These are phyloP conservation scores for Xerocomus minutiporus DNA, from an alignment of 1,284 basidiomycete species.

Conservation along the genomic window DNA sequence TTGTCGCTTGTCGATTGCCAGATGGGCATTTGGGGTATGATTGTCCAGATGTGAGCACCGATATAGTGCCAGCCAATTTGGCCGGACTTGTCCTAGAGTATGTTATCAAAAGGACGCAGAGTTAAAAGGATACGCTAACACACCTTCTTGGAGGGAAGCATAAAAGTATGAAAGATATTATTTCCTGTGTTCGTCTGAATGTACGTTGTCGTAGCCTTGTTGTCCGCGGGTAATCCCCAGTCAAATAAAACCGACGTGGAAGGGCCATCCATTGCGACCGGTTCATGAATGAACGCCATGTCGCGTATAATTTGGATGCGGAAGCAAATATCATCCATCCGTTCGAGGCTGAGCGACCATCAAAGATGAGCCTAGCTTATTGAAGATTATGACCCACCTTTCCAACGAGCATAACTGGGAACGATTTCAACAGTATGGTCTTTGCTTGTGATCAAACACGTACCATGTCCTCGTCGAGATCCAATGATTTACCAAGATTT, in stretches of 20 bases:
- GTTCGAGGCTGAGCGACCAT: slow-evolving; percentile 30
- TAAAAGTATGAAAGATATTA: slow-evolving; percentile 43
- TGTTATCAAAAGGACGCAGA: not conserved
- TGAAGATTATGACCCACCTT: slow-evolving; percentile 16
- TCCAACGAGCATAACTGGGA: slow-evolving; percentile 32
- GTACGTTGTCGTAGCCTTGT: slow-evolving; percentile 32
- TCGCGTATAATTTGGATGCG: slow-evolving; percentile 36
- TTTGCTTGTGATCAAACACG: slow-evolving; percentile 4
- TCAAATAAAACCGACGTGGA: slow-evolving; percentile 45
- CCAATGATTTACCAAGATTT: slow-evolving; percentile 15
- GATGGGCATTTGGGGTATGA: slow-evolving; percentile 26
- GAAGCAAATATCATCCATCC: slow-evolving; percentile 33
- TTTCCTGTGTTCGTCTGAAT: slow-evolving; percentile 28
- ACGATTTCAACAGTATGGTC: not conserved
- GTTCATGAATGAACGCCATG: slow-evolving; percentile 49
- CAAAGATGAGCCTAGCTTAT: not conserved
- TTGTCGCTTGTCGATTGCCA: slow-evolving; percentile 37
- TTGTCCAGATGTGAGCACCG: slow-evolving; percentile 40
- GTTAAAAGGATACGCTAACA: slow-evolving; percentile 5
- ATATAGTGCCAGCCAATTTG: slow-evolving; percentile 41
- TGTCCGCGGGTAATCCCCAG: slow-evolving; percentile 41
- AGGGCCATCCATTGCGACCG: slow-evolving; percentile 47
- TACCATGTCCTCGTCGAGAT: slow-evolving; percentile 28
- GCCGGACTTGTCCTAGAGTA: slow-evolving; percentile 29
- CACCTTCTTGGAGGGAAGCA: slow-evolving; percentile 41